Evolutionary conservation across 2,329 filamentous ascomycete genomes (phyloP).

Genomic region (Calonectria hawksworthii): DNA sequence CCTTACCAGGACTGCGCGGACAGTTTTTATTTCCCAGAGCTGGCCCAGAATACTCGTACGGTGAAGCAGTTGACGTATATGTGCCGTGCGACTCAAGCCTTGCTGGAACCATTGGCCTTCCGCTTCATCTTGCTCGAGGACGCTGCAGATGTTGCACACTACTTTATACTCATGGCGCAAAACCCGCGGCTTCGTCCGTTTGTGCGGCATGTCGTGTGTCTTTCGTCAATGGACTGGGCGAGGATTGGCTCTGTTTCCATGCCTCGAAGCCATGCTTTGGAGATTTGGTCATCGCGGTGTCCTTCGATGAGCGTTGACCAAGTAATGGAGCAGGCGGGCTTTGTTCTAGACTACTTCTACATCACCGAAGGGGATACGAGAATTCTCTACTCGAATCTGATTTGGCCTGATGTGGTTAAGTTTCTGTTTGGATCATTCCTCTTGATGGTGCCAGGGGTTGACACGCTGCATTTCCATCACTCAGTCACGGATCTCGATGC

Average conservation of each 20-base stretch:
- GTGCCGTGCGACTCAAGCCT: conserved; percentile 27
- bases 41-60: not conserved
- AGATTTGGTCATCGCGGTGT: not conserved
- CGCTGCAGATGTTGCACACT: conserved; percentile 21
- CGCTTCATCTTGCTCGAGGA: conserved; percentile 28
- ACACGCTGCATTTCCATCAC: conserved; percentile 6
- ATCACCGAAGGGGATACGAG: not conserved
- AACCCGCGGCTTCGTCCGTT: conserved; percentile 28
- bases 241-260: not conserved
- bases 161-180: conserved; percentile 31
- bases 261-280: not conserved
- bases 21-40: not conserved
- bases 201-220: not conserved
- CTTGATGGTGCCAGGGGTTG: not conserved
- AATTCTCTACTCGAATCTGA: not conserved
- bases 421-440: conserved; percentile 18
- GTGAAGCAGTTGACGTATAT: conserved; percentile 29
- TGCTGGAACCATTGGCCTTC: conserved; percentile 37
- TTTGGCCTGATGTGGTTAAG: not conserved
- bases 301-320: not conserved
- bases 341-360: not conserved
- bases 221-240: conserved; percentile 1
- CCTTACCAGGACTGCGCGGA: not conserved
- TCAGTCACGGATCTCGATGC: not conserved
- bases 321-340: not conserved